Percentiles rank a stretch among this genome's conserved stretches.
Conservation (phyloP, 2,329 filamentous ascomycete genomes). For the Ceratocystis ficicola region DNA sequence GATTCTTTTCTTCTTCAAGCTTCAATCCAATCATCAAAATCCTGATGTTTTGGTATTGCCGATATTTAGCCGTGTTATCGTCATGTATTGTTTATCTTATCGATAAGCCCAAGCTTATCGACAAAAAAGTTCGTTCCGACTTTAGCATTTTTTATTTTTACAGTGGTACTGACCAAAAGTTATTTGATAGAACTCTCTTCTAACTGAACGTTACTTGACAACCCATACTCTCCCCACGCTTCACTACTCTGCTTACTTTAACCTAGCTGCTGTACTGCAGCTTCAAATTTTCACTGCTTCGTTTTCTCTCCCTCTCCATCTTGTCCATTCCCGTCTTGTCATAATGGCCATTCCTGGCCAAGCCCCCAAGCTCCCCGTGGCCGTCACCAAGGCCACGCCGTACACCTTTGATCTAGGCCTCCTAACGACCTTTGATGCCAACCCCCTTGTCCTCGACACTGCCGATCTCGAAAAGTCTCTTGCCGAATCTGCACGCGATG, state of each 20-base stretch:
- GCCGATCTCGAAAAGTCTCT: conserved; percentile 53
- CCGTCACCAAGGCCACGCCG: conserved; percentile 69
- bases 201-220: neutral
- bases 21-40: conserved; percentile 12
- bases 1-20: neutral
- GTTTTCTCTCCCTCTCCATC: neutral
- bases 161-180: neutral
- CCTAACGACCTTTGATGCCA: conserved; percentile 75
- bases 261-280: neutral
- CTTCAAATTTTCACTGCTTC: no score
- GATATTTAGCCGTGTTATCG: conserved; percentile 1
- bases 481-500: conserved; percentile 66
- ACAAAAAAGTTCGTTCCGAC: conserved; percentile 20
- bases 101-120: conserved; percentile 15
- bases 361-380: conserved; percentile 45
- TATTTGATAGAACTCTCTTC: neutral
- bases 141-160: neutral
- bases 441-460: conserved; percentile 54
- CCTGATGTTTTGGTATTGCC: neutral
- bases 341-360: conserved; percentile 31
- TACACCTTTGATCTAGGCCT: conserved; percentile 90
- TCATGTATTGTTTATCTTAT: neutral
- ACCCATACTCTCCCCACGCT: neutral
- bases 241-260: neutral
- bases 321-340: neutral